Base-by-base conservation (phyloP, 768 basidiomycete genomes). In the Scleroderma bovista region DNA sequence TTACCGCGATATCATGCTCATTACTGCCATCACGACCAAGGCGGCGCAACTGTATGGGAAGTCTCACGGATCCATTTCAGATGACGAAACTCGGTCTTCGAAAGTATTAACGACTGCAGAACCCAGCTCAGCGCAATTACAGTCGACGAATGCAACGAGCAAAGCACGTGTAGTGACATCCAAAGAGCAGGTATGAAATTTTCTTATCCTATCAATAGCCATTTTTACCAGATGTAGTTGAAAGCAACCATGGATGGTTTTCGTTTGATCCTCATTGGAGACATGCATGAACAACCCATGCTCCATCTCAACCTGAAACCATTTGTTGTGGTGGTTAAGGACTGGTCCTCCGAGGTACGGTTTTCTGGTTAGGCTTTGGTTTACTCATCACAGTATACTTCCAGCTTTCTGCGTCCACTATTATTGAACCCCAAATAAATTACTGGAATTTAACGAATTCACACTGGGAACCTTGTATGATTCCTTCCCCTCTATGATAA, bases 361-460 rank as follows among this genome's bases (percentile, higher is more conserved):
- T 31, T 29, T 49, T 47, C 22, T 26, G 9, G 7, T 9, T 12
- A 37, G 16, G 38, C 31, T 48, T 16, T 17, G 15, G 24, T 40
- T 17, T 41, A 3, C 32, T 38, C 2, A 19, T 56, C 38, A 51
- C 51, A n/a, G 19, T 12, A 42, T 2, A 20, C 20, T 53, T 29
- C 11, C 54, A 97, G 95, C 69, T 98, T 40, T 85, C 86, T 62
- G 88, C 91, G 6, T 83, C 85, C 6, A 87, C 88, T 1, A 84
- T 86, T 0, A 72, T 97, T 60, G 83, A 85, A 20, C 84, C 83
- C 3, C 82, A 85, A 44, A 86, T 96, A 64, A 92, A 84, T 51
- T 99, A 96, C 61, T 99, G 93, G 91, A 99, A 99, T 66, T 68
- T 98, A 44, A 84, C 86, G 20, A 97, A 96, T 62, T 98, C 96